phyloP scores from a whole-genome alignment of 176 grass and related monocot genomes.

The Zoysia pacifica region DNA sequence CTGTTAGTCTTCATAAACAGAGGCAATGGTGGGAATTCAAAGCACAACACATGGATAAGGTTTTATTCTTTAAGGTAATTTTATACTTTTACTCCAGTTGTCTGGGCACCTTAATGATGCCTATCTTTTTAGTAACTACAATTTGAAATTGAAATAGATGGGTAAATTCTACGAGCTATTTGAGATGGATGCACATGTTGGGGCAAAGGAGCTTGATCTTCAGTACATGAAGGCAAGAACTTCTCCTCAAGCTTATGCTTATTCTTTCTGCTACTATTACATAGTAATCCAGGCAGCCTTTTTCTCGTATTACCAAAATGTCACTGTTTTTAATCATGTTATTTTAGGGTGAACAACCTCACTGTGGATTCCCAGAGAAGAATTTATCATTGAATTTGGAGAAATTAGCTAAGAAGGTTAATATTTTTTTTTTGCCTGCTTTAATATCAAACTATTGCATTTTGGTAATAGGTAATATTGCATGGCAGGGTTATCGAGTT shows the following conservation, averaged over 20 bases:
- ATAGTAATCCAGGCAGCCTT: neutral
- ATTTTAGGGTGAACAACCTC: constrained; percentile 87
- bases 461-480: constrained; percentile 28
- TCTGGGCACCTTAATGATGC: constrained; percentile 7
- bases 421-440: constrained; percentile 27
- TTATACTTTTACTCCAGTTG: constrained; percentile 21
- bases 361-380: constrained; percentile 98
- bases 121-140: constrained; percentile 33
- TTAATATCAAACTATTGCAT: constrained; percentile 25
- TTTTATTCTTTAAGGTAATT: constrained; percentile 93
- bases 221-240: constrained; percentile 92
- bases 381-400: constrained; percentile 89
- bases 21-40: constrained; percentile 99
- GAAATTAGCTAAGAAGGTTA: constrained; percentile 92
- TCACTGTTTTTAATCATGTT: constrained; percentile 30
- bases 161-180: constrained; percentile 97
- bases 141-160: constrained; percentile 66
- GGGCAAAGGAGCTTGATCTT: constrained; percentile 88
- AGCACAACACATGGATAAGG: constrained; percentile 96
- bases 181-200: constrained; percentile 99
- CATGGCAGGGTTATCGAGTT: constrained; percentile 81
- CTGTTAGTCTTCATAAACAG: constrained; percentile 51
- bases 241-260: neutral
- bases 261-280: constrained; percentile 20
- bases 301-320: constrained; percentile 23